Percentiles rank a stretch among this genome's conserved stretches.
phyloP scores from a whole-genome alignment of 768 basidiomycete species.

The Russula virescens region DNA sequence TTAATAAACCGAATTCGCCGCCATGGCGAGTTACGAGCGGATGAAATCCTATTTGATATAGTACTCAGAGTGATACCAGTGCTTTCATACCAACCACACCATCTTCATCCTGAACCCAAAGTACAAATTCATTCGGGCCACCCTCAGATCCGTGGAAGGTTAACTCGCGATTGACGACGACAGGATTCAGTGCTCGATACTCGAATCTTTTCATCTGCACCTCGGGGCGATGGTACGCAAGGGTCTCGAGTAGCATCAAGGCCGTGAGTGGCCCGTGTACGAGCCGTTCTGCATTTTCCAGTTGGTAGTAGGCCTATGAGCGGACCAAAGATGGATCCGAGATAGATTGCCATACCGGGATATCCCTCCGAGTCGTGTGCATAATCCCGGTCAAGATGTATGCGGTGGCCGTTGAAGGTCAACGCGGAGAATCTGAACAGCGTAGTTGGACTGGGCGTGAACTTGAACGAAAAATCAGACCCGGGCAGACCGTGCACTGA shows the following conservation, averaged over 20 bases:
- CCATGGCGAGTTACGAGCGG: too few relatives aligned
- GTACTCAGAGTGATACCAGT: conserved; percentile 29
- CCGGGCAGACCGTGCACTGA: conserved; percentile 48
- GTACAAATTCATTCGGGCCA: conserved; percentile 34
- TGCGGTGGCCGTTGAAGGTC: conserved; percentile 80
- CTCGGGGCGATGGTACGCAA: conserved; percentile 45
- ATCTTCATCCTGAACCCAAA: conserved; percentile 57
- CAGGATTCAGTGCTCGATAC: conserved; percentile 64
- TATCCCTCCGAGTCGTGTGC: conserved; percentile 65
- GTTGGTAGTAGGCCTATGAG: too few relatives aligned
- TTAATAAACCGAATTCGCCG: too few relatives aligned
- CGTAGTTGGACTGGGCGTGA: conserved; percentile 61
- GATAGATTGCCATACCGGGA: conserved; percentile 41
- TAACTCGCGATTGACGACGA: conserved; percentile 47
- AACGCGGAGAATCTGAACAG: conserved; percentile 84
- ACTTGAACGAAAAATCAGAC: conserved; percentile 58
- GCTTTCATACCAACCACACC: conserved; percentile 69
- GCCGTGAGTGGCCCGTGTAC: conserved; percentile 83
- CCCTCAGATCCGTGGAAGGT: conserved; percentile 45
- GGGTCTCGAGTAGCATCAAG: conserved; percentile 65
- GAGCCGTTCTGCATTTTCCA: conserved; percentile 57
- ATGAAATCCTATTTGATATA: too few relatives aligned
- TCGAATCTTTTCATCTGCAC: conserved; percentile 48
- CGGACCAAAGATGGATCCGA: too few relatives aligned
- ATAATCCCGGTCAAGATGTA: conserved; percentile 77